Evolutionary conservation across 495 filamentous ascomycete genomes (phyloP).

Genomic region (Arthonia radiata): DNA sequence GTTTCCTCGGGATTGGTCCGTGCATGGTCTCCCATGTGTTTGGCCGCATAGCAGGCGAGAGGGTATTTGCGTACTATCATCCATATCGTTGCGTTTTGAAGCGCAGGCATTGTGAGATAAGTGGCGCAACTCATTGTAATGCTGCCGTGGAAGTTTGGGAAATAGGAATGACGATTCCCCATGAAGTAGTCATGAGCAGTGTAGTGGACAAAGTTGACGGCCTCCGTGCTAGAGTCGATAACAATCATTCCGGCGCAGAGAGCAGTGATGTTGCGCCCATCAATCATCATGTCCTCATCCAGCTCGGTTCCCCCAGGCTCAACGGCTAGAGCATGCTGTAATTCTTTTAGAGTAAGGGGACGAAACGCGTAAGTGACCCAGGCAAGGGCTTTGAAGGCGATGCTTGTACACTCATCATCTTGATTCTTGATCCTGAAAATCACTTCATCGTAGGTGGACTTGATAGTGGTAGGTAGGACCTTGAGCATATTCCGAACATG

Average conservation of each 20-base stretch:
- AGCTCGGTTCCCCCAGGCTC: conserved; percentile 5
- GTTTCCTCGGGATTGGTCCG: neutral
- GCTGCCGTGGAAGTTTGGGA: conserved; percentile 2
- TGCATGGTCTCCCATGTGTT: neutral
- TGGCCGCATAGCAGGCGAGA: neutral
- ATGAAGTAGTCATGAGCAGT: conserved; percentile 7
- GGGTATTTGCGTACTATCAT: neutral
- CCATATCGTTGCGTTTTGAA: neutral
- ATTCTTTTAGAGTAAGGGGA: conserved; percentile 3
- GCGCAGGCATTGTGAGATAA: conserved; percentile 1
- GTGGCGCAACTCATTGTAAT: conserved; percentile 4
- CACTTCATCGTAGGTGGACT: conserved; percentile 1
- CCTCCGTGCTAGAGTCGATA: conserved; percentile 4
- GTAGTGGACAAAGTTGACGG: conserved; percentile 8
- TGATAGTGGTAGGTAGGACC: conserved; percentile 1
- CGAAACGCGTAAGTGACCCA: conserved; percentile 8
- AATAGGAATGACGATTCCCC: neutral
- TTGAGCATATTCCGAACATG: conserved; percentile 1
- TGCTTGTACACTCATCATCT: conserved; percentile 14
- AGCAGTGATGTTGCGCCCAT: conserved; percentile 3
- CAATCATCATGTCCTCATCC: conserved; percentile 5
- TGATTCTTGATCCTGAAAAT: conserved; percentile 2
- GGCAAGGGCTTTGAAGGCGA: conserved; percentile 4
- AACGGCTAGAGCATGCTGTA: conserved; percentile 9
- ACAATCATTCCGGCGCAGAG: conserved; percentile 9